Evolutionary conservation across 345 rosid genomes (phyloP).

Genomic region (Pseudoturritis turrita): DNA sequence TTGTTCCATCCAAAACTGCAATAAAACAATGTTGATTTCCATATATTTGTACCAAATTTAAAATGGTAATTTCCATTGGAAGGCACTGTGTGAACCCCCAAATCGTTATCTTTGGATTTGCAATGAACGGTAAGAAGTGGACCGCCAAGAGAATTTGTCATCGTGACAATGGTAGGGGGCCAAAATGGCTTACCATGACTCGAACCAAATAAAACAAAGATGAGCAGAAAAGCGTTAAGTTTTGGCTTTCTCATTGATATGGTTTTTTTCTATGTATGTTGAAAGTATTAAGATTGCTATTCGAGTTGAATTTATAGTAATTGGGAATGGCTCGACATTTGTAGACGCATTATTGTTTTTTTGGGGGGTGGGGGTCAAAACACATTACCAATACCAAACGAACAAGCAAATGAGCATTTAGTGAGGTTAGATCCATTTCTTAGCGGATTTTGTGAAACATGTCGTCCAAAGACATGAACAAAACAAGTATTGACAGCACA

Average conservation of each 20-base stretch:
- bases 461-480: neutral
- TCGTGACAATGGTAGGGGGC: neutral
- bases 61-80: neutral
- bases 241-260: too few relatives aligned
- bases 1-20: conserved; percentile 15
- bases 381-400: too few relatives aligned
- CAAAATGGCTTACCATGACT: conserved; percentile 1
- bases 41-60: conserved; percentile 1
- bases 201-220: neutral
- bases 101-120: conserved; percentile 7
- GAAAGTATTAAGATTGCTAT: too few relatives aligned
- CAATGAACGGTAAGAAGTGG: conserved; percentile 21
- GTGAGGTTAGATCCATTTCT: too few relatives aligned
- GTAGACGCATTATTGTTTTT: too few relatives aligned
- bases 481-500: too few relatives aligned
- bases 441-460: neutral
- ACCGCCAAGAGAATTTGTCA: conserved; percentile 2
- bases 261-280: too few relatives aligned
- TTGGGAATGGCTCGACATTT: too few relatives aligned
- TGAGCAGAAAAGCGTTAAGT: neutral
- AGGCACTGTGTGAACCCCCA: neutral
- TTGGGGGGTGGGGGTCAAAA: too few relatives aligned
- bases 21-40: conserved; percentile 8
- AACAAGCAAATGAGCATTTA: too few relatives aligned
- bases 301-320: too few relatives aligned